Evolutionary conservation across 2,329 filamentous ascomycete genomes (phyloP).

Genomic region (Aspergillus melleus): DNA sequence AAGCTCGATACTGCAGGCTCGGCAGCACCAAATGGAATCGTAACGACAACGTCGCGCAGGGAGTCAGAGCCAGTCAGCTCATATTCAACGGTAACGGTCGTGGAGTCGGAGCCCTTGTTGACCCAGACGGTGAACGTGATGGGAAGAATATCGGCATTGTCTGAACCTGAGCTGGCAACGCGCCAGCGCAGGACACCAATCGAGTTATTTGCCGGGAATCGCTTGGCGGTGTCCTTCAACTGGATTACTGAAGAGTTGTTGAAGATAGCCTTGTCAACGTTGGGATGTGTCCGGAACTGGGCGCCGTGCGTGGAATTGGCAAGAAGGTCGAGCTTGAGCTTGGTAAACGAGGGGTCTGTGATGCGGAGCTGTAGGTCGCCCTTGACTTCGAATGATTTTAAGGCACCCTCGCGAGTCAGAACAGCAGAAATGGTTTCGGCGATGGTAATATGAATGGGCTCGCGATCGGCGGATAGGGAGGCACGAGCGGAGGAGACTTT

Average conservation of each 20-base stretch:
- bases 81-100: conserved; percentile 92
- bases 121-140: conserved; percentile 98
- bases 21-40: conserved; percentile 79
- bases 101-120: conserved; percentile 80
- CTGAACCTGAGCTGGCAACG: conserved; percentile 70
- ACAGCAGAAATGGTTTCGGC: conserved; percentile 89
- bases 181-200: conserved; percentile 95
- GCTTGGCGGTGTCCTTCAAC: conserved; percentile 81
- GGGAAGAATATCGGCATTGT: conserved; percentile 77
- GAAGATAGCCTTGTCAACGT: conserved; percentile 89
- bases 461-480: conserved; percentile 71
- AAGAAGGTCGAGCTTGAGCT: conserved; percentile 80
- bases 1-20: conserved; percentile 91
- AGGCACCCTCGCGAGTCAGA: conserved; percentile 79
- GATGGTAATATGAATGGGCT: conserved; percentile 84
- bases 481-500: conserved; percentile 55
- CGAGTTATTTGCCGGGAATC: conserved; percentile 91
- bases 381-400: conserved; percentile 85
- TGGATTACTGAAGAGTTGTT: conserved; percentile 81
- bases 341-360: conserved; percentile 82
- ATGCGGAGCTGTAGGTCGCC: conserved; percentile 92
- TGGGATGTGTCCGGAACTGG: conserved; percentile 93
- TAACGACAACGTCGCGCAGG: conserved; percentile 80
- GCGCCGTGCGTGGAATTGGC: conserved; percentile 77
- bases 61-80: conserved; percentile 80